Base-by-base conservation (phyloP, 2,329 filamentous ascomycete genomes). In the Aspergillus tamarii region DNA sequence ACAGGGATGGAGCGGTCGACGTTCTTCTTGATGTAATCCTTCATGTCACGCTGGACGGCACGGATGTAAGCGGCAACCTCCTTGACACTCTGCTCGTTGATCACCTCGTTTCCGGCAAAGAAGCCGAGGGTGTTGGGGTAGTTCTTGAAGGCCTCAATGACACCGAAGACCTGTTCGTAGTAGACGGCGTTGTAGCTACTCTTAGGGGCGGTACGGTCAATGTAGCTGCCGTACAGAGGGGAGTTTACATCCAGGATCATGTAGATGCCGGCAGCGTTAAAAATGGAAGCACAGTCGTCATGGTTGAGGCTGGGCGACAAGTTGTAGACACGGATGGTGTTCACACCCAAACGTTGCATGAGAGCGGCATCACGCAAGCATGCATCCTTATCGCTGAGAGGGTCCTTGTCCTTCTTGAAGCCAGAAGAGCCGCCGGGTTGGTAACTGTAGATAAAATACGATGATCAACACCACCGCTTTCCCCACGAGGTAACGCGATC, bases 91-190 rank as follows among this genome's bases (percentile, higher is more conserved):
- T 87, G 73, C 72, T 89, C 84, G 70, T 89, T 89, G 79, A 90
- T 89, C 57, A 90, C 85, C 75, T 90, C 88, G 72, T 91, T 91
- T 41, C 86, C 88, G 32, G 86, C 82, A 74, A 91, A 89, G 81
- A 90, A 90, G 45, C 84, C 88, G 30, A 90, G 80, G 2, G 84
- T 84, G 76, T 91, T 90, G 62, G 87, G 86, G 76, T 87, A 90
- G 69, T 81, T 77, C 75, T 89, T 89, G 82, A 91, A 90, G 7
- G 85, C 85, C 75, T 91, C 88, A 43, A 91, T 84, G 43, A 90
- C 82, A 64, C 83, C 81, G 71, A 89, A 90, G 67, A 88, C 83
- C 68, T 87, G 85, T 61, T 78, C 75, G 62, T 88, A 81, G 72
- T 89, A 89, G 57, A 76, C 80, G 45, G 76, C 76, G 66, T 82